Evolutionary conservation across 495 filamentous ascomycete species (phyloP), one percentile per base, ranked within the genome.

Genomic region (Lasiosphaeriaceae sp.): DNA sequence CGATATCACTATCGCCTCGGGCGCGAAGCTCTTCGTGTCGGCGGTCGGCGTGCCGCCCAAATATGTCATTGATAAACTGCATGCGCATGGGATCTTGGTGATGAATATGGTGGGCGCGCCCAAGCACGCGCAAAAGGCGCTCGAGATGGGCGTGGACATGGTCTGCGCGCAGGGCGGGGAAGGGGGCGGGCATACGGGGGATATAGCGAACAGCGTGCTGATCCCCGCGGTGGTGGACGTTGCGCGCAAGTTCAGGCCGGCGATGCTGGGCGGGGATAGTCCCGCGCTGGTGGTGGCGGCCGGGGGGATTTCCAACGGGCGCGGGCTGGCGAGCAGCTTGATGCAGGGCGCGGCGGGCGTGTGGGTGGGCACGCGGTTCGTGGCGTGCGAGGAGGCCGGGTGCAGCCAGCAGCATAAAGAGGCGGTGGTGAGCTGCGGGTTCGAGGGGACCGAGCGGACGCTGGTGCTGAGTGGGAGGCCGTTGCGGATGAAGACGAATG

Each of bases 61-160:
- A 50, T 71, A 68, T 43, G 80, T 88, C 2, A 83, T 96, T 29
- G 82, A 89, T 64, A 68, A 80, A 37, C 74, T 96, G 20, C 91
- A 96, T 63, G 77, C 76, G 11, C 87, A 84, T 0, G 88, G 87
- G 1, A 85, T 96, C 29, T 66, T 93, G 47, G 77, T 95, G 21
- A 95, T 95, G 90, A 96, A 95, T 67, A 96, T 96, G 91, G 90
- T 95, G n/a, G 91, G 91, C 0, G 83, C 86, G 49, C 90, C 90
- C n/a, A 87, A 84, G 63, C 91, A 96, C 68, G 90, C 90, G 0
- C 80, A 82, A 63, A 94, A 95, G 76, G 90, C 90, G 24, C 77
- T 96, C 3, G 80, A 87, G 41, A 77, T 83, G 0, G 91, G 90
- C 11, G 88, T 91, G 16, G 90, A 96, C 69, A 85, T 96, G 66